phyloP scores from a whole-genome alignment of 495 filamentous ascomycete genomes.

The Pyrenula massariospora region DNA sequence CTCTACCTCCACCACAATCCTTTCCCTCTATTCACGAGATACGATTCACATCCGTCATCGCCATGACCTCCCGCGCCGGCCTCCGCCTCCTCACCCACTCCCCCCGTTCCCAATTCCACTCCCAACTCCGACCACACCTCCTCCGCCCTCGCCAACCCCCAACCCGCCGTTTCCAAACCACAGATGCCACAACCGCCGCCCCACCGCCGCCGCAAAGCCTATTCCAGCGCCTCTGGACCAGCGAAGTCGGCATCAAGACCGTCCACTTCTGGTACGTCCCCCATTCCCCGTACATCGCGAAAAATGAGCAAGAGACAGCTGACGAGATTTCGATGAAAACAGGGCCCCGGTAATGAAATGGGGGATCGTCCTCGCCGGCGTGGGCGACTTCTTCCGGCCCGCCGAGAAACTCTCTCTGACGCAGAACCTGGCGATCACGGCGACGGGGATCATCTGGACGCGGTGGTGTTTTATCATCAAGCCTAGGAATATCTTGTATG shows the following conservation, averaged over 20 bases:
- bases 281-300: neutral
- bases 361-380: slow-evolving; percentile 81
- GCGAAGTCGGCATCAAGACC: slow-evolving; percentile 81
- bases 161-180: slow-evolving; percentile 56
- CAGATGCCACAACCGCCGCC: slow-evolving; percentile 25
- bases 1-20: neutral
- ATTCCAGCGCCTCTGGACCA: slow-evolving; percentile 71
- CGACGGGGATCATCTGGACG: slow-evolving; percentile 95
- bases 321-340: too few species aligned
- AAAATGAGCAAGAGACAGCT: too few species aligned
- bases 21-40: neutral
- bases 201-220: slow-evolving; percentile 39
- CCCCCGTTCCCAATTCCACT: slow-evolving; percentile 33
- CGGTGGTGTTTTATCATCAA: slow-evolving; percentile 97
- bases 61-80: slow-evolving; percentile 31
- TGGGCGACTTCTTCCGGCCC: slow-evolving; percentile 86
- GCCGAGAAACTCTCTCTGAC: slow-evolving; percentile 82
- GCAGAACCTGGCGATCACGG: slow-evolving; percentile 77
- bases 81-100: slow-evolving; percentile 37
- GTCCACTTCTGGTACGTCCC: slow-evolving; percentile 85
- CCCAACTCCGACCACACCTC: slow-evolving; percentile 23
- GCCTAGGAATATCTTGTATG: slow-evolving; percentile 75
- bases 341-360: slow-evolving; percentile 99
- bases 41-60: neutral
- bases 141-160: slow-evolving; percentile 42